Percentiles rank a stretch among this genome's conserved stretches.
phyloP scores from a whole-genome alignment of 306 rosid species.

The Alnus glutinosa region DNA sequence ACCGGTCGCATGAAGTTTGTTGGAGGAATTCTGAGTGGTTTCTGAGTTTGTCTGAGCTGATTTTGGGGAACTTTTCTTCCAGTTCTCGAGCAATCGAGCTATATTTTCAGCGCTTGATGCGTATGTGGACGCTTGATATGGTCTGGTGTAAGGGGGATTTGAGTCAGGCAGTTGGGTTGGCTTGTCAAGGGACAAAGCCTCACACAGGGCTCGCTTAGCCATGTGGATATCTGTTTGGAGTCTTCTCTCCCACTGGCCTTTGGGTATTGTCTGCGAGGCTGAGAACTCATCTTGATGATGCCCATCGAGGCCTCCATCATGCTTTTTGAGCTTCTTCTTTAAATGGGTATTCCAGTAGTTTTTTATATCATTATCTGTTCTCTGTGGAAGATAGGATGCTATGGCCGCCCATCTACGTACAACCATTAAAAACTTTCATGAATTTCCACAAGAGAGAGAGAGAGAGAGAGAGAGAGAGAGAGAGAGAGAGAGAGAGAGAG shows the following conservation, averaged over 20 bases:
- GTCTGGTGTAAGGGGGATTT: constrained; percentile 27
- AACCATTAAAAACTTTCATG: neutral
- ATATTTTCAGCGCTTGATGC: constrained; percentile 83
- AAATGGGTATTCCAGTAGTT: constrained; percentile 72
- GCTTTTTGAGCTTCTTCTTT: constrained; percentile 50
- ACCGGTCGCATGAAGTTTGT: constrained; percentile 17
- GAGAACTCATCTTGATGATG: constrained; percentile 26
- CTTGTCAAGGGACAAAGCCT: constrained; percentile 76
- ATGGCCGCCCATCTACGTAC: constrained; percentile 71
- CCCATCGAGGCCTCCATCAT: constrained; percentile 28
- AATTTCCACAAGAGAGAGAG: too few species aligned
- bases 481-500: constrained; percentile 1
- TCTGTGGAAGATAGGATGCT: constrained; percentile 68
- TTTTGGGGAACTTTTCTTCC: constrained; percentile 67
- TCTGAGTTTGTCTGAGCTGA: constrained; percentile 25
- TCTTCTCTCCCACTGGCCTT: constrained; percentile 96
- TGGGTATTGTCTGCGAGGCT: constrained; percentile 38
- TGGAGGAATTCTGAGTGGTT: constrained; percentile 14
- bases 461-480: neutral
- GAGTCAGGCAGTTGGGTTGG: constrained; percentile 26
- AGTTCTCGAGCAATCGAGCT: constrained; percentile 63
- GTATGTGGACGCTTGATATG: constrained; percentile 37
- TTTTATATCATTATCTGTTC: constrained; percentile 69
- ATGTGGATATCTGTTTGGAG: constrained; percentile 84
- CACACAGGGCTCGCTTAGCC: constrained; percentile 84